These are phyloP conservation scores for Salix udensis DNA, from an alignment of 345 rosid genomes.

Conservation along the genomic window DNA sequence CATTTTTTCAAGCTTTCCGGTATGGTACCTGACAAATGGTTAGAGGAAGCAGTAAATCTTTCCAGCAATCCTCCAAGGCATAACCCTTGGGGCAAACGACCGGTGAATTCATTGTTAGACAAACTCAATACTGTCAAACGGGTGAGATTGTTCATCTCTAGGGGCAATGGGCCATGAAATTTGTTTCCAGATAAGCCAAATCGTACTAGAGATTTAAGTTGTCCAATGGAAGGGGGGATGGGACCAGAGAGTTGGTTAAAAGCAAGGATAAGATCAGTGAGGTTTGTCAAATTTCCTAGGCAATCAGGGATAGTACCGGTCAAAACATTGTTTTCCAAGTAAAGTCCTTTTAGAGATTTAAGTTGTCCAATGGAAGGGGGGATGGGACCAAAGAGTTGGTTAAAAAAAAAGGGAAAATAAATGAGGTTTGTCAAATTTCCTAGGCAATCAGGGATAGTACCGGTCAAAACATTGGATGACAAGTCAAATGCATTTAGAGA, in stretches of 20 bases:
- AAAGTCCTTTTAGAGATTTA: too few species aligned
- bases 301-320: too few species aligned
- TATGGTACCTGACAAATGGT: not conserved
- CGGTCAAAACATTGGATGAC: too few species aligned
- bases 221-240: not conserved
- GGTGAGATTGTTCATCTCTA: not conserved
- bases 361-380: too few species aligned
- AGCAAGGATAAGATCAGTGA: too few species aligned
- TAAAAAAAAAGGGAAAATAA: too few species aligned
- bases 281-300: too few species aligned
- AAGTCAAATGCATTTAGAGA: not conserved
- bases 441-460: too few species aligned
- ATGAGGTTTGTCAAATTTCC: too few species aligned
- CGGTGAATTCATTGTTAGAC: not conserved
- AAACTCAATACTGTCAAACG: rapidly evolving
- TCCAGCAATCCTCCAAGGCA: not conserved
- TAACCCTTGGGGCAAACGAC: not conserved
- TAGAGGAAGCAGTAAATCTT: not conserved
- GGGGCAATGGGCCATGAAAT: not conserved
- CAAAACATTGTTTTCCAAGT: too few species aligned
- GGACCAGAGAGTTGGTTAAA: not conserved
- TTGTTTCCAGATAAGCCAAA: not conserved
- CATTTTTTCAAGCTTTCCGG: not conserved
- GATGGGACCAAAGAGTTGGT: too few species aligned
- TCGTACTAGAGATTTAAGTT: too few species aligned